Percentiles rank a stretch among this genome's conserved stretches.
These are phyloP conservation scores for Nyssa sinensis DNA, from an alignment of 148 eudicot species.

Conservation along the genomic window DNA sequence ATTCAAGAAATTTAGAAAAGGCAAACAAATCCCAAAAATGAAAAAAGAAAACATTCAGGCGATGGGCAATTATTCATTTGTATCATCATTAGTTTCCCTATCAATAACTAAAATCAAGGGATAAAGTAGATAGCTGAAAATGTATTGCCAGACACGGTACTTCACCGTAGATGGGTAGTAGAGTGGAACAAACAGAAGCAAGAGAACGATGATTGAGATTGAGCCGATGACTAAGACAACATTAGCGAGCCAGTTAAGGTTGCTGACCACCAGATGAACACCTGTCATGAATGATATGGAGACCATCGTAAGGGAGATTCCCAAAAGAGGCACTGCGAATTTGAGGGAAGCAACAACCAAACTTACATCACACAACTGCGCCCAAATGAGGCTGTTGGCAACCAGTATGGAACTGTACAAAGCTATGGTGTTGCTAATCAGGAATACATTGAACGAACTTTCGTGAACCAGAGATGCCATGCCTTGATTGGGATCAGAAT, in stretches of 20 bases:
- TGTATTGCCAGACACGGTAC: slow-evolving; percentile 12
- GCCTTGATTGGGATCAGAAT: slow-evolving; percentile 21
- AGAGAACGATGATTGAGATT: slow-evolving; percentile 9
- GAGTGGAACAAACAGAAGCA: slow-evolving; percentile 20
- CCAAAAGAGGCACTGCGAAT: slow-evolving; percentile 24
- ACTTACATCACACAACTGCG: slow-evolving; percentile 28
- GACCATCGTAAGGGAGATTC: slow-evolving; percentile 22
- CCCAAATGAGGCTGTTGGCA: slow-evolving; percentile 30
- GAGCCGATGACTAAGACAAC: slow-evolving; percentile 19
- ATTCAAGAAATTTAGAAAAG: no score
- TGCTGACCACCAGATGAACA: slow-evolving; percentile 20
- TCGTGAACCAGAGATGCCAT: slow-evolving; percentile 21
- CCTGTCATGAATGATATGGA: slow-evolving; percentile 33
- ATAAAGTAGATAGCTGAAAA: slow-evolving; percentile 22
- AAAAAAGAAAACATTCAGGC: no score
- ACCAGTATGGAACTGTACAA: slow-evolving; percentile 28
- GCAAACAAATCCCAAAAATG: no score
- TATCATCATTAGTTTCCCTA: background rate
- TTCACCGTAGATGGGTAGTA: slow-evolving; percentile 10
- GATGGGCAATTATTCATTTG: background rate
- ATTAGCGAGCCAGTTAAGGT: slow-evolving; percentile 26
- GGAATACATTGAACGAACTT: slow-evolving; percentile 11
- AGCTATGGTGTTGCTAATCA: slow-evolving; percentile 27
- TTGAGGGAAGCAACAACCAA: slow-evolving; percentile 21
- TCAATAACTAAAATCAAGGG: slow-evolving; percentile 16